These are phyloP conservation scores for Lasiodiplodia sp. DNA, from an alignment of 2,329 filamentous ascomycete genomes.

Conservation along the genomic window DNA sequence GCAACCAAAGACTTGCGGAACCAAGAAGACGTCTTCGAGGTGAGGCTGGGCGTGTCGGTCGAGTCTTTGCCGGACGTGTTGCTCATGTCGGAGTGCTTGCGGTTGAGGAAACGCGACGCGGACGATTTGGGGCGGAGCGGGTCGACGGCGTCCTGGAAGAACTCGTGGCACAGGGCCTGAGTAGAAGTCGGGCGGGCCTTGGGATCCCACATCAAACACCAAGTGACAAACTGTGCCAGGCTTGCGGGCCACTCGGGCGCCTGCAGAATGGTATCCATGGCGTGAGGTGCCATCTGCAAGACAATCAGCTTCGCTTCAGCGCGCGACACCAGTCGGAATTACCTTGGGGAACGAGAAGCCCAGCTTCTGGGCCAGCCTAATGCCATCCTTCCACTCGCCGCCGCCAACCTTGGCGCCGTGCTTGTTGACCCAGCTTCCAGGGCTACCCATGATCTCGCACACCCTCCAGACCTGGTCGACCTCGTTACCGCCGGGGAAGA, in stretches of 20 bases:
- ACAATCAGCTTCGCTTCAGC: slow-evolving; percentile 30
- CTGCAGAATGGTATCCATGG: slow-evolving; percentile 93
- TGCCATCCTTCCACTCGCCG: slow-evolving; percentile 96
- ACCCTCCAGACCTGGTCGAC: slow-evolving; percentile 99
- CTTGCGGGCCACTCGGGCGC: slow-evolving; percentile 89
- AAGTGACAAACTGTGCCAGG: slow-evolving; percentile 92
- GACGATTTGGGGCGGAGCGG: slow-evolving; percentile 92
- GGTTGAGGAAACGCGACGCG: slow-evolving; percentile 80
- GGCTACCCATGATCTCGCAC: slow-evolving; percentile 99
- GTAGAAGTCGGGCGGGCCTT: slow-evolving; percentile 88
- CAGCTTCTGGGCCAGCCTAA: slow-evolving; percentile 89
- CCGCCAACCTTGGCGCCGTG: slow-evolving; percentile 85
- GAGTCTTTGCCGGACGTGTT: slow-evolving; percentile 70
- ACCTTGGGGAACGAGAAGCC: slow-evolving; percentile 96
- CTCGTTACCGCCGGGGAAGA: slow-evolving; percentile 97
- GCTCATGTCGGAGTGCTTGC: slow-evolving; percentile 87
- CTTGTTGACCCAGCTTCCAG: slow-evolving; percentile 98
- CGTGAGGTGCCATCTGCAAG: slow-evolving; percentile 88
- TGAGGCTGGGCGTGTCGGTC: slow-evolving; percentile 63
- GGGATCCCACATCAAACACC: slow-evolving; percentile 99
- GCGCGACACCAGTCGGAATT: slow-evolving; percentile 34
- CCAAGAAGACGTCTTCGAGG: slow-evolving; percentile 87
- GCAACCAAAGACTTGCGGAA: slow-evolving; percentile 94
- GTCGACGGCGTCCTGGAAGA: slow-evolving; percentile 91
- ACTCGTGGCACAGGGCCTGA: slow-evolving; percentile 94